Base-by-base conservation (phyloP, 805 yeast species). In the Sugiyamaella chiloensis region DNA sequence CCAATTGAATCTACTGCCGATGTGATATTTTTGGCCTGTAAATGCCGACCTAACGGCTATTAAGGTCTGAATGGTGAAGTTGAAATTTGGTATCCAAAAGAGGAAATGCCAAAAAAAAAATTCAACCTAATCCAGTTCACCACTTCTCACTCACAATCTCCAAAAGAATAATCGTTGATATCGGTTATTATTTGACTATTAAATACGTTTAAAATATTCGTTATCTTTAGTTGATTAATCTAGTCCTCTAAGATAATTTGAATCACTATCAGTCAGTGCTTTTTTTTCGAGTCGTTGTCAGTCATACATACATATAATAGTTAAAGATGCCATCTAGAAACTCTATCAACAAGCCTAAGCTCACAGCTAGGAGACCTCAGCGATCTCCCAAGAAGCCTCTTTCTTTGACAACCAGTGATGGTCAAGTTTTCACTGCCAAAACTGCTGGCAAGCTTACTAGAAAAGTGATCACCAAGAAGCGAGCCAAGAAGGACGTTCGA, bases 401-500 rank as follows among this genome's bases (percentile, higher is more conserved):
- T 46, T 47, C 46, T 31, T 59, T 44, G 39, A 35, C 29, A 27
- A 42, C 30, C 5, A 40, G 26, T 21, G 24, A 32, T 40, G 43
- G 52, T 21, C 24, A 44, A 30, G 24, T 29, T 5, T 41, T 49
- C 16, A 39, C 55, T 32, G 45, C 47, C 26, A 30, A 44, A 11
- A 12, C 31, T 5, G 54, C 51, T n/a, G 48, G 48, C 5, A 40
- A 39, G 41, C 46, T 75, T 42, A 82, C 86, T 27, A 83, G 80
- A 41, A 52, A 46, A 19, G 73, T 69, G 0, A 68, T 87, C 42
- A 83, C 95, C 24, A 85, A 80, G 59, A 88, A 88, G 70, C 80
- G 85, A 67, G 79, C 85, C 37, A 76, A 82, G 68, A 88, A 88
- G 68, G 74, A 86, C 55, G 85, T 80, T 60, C 79, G 96, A 74